Evolutionary conservation across 495 filamentous ascomycete genomes (phyloP).

Genomic region (Hypomontagnella monticulosa): DNA sequence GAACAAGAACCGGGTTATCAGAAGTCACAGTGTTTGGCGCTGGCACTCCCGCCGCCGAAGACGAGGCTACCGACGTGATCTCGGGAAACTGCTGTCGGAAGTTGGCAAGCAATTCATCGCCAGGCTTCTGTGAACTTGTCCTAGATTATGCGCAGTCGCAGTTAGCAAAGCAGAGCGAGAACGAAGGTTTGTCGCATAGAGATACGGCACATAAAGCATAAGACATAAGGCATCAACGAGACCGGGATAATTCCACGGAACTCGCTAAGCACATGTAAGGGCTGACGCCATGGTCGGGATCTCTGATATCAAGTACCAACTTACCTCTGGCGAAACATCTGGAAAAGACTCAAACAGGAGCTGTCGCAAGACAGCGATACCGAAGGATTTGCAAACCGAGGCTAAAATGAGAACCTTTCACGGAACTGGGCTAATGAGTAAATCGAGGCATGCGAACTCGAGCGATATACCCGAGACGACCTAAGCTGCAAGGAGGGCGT

Average conservation of each 20-base stretch:
- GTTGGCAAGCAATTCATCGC: slow-evolving; percentile 80
- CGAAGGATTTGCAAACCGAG: slow-evolving; percentile 34
- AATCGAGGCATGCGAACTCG: slow-evolving; percentile 30
- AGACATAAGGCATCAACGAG: slow-evolving; percentile 34
- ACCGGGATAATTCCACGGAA: slow-evolving; percentile 13
- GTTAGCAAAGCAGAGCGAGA: slow-evolving; percentile 41
- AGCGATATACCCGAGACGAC: slow-evolving; percentile 9
- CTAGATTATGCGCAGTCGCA: slow-evolving; percentile 53
- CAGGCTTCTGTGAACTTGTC: slow-evolving; percentile 86
- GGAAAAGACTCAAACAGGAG: slow-evolving; percentile 38
- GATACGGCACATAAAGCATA: slow-evolving; percentile 12
- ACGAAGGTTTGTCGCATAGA: slow-evolving; percentile 19
- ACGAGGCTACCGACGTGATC: slow-evolving; percentile 55
- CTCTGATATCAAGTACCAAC: slow-evolving; percentile 20
- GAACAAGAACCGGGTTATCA: slow-evolving; percentile 52
- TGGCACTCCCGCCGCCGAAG: slow-evolving; percentile 45
- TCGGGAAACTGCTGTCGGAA: slow-evolving; percentile 85
- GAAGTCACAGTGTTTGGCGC: slow-evolving; percentile 49
- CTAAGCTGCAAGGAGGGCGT: slow-evolving; percentile 19
- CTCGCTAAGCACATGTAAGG: slow-evolving; percentile 31
- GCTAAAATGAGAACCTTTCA: slow-evolving; percentile 18
- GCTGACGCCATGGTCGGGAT: not conserved
- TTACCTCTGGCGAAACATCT: slow-evolving; percentile 54
- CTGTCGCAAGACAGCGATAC: slow-evolving; percentile 42
- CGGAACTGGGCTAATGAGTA: slow-evolving; percentile 13